These are phyloP conservation scores for Mortierella sp. DNA, from an alignment of 371 early-diverging fungal genomes.

Conservation along the genomic window DNA sequence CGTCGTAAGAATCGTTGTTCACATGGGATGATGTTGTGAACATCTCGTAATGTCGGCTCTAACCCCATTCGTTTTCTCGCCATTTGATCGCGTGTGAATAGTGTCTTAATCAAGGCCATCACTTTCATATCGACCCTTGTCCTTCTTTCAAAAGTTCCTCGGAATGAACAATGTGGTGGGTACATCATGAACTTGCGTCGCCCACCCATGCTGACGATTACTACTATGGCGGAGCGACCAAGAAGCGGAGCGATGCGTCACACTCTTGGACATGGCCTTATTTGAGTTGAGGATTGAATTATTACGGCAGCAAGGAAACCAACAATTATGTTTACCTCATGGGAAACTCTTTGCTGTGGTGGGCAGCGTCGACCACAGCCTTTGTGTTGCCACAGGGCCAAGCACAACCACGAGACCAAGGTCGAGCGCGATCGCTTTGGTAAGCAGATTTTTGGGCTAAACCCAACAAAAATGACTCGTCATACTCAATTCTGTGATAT, in stretches of 20 bases:
- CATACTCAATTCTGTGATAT: too few relatives aligned
- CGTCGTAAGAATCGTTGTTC: conserved; percentile 15
- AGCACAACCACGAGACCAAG: conserved; percentile 67
- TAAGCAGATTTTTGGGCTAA: not conserved
- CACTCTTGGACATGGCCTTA: conserved; percentile 86
- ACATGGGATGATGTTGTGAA: not conserved
- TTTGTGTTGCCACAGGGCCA: conserved; percentile 61
- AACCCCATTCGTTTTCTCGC: too few relatives aligned
- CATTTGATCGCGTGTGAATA: not conserved
- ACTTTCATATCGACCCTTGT: conserved; percentile 55
- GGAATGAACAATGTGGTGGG: conserved; percentile 94
- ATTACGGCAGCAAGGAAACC: conserved; percentile 83
- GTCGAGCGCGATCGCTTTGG: conserved; percentile 25
- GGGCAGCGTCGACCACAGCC: conserved; percentile 74
- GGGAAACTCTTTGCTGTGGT: conserved; percentile 96
- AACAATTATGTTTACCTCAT: conserved; percentile 92
- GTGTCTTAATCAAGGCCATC: conserved; percentile 35
- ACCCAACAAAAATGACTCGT: too few relatives aligned
- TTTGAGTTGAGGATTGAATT: conserved; percentile 84
- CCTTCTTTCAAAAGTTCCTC: conserved; percentile 86
- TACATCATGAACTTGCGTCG: conserved; percentile 82
- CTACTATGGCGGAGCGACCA: not conserved
- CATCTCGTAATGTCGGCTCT: too few relatives aligned
- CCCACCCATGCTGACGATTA: conserved; percentile 3
- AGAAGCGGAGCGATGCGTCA: conserved; percentile 58